Evolutionary conservation across 2,329 filamentous ascomycete species (phyloP).

Genomic region (Emydomyces testavorans): DNA sequence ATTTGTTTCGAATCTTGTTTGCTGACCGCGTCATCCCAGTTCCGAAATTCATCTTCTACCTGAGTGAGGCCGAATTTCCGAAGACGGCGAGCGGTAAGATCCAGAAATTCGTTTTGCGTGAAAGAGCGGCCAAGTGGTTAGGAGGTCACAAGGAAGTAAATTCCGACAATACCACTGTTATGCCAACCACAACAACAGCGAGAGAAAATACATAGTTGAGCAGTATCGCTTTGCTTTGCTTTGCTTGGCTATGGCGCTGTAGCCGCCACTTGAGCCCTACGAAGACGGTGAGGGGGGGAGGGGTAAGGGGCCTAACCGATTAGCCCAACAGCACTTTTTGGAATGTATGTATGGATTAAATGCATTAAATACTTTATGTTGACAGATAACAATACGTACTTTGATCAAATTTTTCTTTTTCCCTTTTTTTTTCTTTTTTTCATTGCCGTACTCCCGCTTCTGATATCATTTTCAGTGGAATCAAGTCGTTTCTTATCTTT

Average conservation of each 20-base stretch:
- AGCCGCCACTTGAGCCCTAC: neutral
- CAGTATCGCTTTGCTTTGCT: neutral
- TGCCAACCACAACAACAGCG: neutral
- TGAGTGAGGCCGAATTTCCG: slow-evolving; percentile 56
- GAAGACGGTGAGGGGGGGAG: neutral
- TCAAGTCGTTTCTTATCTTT: too few relatives aligned
- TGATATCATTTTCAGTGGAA: too few relatives aligned
- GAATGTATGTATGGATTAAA: too few relatives aligned
- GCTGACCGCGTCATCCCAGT: slow-evolving; percentile 35
- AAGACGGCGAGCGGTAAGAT: slow-evolving; percentile 97
- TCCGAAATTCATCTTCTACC: slow-evolving; percentile 83
- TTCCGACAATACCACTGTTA: neutral
- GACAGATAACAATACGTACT: neutral
- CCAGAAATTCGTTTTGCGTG: slow-evolving; percentile 78
- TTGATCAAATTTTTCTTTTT: neutral
- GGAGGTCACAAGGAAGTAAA: slow-evolving; percentile 22
- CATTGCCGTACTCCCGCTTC: too few relatives aligned
- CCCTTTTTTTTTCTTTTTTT: neutral
- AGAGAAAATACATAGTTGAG: neutral
- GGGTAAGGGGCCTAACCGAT: neutral
- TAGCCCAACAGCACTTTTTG: neutral
- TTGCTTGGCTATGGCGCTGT: neutral
- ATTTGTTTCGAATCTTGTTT: neutral
- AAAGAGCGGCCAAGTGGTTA: slow-evolving; percentile 47
- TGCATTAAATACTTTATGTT: too few relatives aligned